Conservation (phyloP, 2,329 filamentous ascomycete species). For the Phoma herbarum region DNA sequence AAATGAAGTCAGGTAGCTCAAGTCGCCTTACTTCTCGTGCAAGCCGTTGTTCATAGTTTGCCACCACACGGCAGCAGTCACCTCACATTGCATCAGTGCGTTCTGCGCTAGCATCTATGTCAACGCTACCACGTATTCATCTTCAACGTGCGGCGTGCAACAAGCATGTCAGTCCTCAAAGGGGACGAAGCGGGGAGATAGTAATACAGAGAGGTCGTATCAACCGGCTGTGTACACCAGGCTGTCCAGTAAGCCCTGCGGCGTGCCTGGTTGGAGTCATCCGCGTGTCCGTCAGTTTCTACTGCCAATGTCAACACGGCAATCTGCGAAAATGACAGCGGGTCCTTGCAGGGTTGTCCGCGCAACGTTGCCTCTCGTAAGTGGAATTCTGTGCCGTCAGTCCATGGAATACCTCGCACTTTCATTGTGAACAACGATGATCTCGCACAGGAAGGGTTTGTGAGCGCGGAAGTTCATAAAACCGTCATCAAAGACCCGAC, state of each 20-base stretch:
- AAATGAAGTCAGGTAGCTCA: background rate
- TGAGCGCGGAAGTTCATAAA: background rate
- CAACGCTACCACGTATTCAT: background rate
- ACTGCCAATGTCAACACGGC: background rate
- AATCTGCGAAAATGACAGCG: conserved; percentile 1
- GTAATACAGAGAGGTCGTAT: background rate
- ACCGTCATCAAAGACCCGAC: background rate
- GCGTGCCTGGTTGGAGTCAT: background rate
- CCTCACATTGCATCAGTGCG: background rate
- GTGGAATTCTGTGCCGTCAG: conserved; percentile 12
- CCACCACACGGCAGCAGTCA: background rate
- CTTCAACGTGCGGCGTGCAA: conserved; percentile 26
- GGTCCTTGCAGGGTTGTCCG: conserved; percentile 14
- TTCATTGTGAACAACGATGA: conserved; percentile 24
- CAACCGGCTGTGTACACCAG: background rate
- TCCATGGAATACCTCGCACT: conserved; percentile 21
- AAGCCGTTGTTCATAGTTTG: background rate
- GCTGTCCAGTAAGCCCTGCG: background rate
- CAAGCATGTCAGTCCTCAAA: conserved; percentile 33
- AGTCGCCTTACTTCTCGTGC: background rate
- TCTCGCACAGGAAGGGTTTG: conserved; percentile 11
- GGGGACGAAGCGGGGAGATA: background rate
- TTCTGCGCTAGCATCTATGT: background rate
- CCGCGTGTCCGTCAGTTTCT: background rate
- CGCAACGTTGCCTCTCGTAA: conserved; percentile 12